phyloP scores from a whole-genome alignment of 768 basidiomycete genomes.

The Serendipita sp. region DNA sequence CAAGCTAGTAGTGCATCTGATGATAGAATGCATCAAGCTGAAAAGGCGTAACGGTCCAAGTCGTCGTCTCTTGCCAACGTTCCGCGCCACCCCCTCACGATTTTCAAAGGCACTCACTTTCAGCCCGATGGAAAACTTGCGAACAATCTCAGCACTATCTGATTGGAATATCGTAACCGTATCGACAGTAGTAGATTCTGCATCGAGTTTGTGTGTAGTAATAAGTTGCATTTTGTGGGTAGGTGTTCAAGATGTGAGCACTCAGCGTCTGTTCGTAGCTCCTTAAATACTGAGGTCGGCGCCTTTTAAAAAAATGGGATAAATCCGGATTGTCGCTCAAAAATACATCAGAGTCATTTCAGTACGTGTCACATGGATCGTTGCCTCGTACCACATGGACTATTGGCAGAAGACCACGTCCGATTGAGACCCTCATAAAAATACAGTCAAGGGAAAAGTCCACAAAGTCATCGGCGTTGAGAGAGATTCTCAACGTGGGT shows the following conservation, averaged over 20 bases:
- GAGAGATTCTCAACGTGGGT: slow-evolving; percentile 29
- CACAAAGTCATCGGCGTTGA: not conserved
- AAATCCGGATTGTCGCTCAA: not conserved
- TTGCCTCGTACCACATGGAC: too few relatives aligned
- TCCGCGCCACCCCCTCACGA: not conserved
- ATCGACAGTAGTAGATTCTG: not conserved
- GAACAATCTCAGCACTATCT: slow-evolving; percentile 39
- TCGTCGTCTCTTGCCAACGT: not conserved
- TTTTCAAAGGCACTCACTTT: slow-evolving; percentile 28
- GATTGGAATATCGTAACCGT: slow-evolving; percentile 43
- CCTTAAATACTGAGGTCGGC: not conserved
- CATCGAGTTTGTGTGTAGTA: slow-evolving; percentile 5
- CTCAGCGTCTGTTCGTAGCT: not conserved
- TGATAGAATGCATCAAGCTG: not conserved
- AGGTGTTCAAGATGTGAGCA: not conserved
- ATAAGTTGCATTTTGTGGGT: not conserved
- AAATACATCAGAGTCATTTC: not conserved
- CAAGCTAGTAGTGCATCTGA: not conserved
- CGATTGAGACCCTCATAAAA: not conserved
- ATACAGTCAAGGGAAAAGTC: not conserved
- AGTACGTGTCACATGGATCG: not conserved
- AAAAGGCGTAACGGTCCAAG: not conserved
- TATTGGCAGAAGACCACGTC: too few relatives aligned
- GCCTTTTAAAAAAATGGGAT: not conserved
- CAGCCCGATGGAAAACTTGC: slow-evolving; percentile 33